phyloP scores from a whole-genome alignment of 164 flowering plant species.

The Nymphaea thermarum region DNA sequence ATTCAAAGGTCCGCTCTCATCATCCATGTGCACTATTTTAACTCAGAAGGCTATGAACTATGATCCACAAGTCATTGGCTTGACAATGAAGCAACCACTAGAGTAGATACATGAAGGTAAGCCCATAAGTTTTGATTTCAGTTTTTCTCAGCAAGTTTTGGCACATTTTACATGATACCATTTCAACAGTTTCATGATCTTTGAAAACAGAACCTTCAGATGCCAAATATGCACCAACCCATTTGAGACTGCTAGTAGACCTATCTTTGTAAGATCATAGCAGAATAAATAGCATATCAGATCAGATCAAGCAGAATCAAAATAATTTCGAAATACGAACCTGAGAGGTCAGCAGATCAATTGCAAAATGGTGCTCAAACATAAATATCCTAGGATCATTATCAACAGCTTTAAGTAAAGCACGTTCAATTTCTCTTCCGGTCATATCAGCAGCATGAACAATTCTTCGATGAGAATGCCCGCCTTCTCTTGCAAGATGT shows the following conservation, averaged over 20 bases:
- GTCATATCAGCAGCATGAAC: constrained; percentile 99
- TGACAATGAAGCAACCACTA: too few relatives aligned
- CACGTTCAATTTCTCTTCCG: constrained; percentile 93
- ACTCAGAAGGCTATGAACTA: too few relatives aligned
- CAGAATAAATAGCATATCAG: not conserved
- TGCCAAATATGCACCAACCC: not conserved
- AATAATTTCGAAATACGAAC: constrained; percentile 16
- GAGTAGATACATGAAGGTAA: too few relatives aligned
- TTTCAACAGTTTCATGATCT: too few relatives aligned
- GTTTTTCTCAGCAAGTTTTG: too few relatives aligned
- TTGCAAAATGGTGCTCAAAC: constrained; percentile 88
- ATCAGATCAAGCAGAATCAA: not conserved
- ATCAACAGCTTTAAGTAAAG: constrained; percentile 68
- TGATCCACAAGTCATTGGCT: too few relatives aligned
- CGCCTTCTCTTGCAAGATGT: constrained; percentile 95
- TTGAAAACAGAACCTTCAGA: not conserved
- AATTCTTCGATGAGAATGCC: constrained; percentile 89
- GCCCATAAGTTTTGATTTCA: too few relatives aligned
- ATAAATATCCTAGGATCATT: constrained; percentile 64
- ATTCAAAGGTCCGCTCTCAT: too few relatives aligned
- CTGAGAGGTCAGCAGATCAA: constrained; percentile 89
- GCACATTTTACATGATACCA: too few relatives aligned
- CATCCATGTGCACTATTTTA: too few relatives aligned
- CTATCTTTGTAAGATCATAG: not conserved
- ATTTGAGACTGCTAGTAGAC: not conserved